Conservation (phyloP, 768 basidiomycete species). For the Heimioporus sp. region DNA sequence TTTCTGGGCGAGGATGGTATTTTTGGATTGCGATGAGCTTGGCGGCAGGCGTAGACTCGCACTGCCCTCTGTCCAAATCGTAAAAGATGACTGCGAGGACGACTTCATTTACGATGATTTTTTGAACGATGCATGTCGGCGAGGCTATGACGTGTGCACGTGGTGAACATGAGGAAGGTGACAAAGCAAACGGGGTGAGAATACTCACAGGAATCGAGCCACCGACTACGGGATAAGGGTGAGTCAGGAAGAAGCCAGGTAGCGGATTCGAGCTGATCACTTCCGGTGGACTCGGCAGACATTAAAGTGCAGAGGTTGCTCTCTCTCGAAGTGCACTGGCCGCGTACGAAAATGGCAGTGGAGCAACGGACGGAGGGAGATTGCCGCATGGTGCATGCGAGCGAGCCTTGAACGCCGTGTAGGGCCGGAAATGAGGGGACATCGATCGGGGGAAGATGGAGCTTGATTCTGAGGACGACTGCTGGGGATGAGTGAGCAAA, state of each 20-base stretch:
- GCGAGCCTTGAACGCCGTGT: constrained; percentile 60
- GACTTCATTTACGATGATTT: constrained; percentile 64
- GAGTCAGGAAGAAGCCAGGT: constrained; percentile 68
- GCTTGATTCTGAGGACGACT: constrained; percentile 53
- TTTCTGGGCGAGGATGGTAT: constrained; percentile 32
- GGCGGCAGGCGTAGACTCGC: constrained; percentile 53
- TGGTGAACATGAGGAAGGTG: constrained; percentile 26
- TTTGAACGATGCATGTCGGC: constrained; percentile 63
- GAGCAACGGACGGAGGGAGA: constrained; percentile 55
- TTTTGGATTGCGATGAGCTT: constrained; percentile 55
- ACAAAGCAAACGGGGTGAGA: constrained; percentile 1
- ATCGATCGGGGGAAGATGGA: constrained; percentile 56
- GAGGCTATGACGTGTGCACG: constrained; percentile 38
- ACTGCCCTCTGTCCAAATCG: constrained; percentile 59
- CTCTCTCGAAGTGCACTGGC: constrained; percentile 53
- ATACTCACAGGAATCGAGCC: constrained; percentile 65
- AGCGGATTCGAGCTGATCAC: constrained; percentile 45
- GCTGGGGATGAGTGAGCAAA: constrained; percentile 37
- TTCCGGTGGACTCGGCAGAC: constrained; percentile 46
- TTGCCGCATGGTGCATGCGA: constrained; percentile 57
- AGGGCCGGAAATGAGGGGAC: constrained; percentile 51
- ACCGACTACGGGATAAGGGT: constrained; percentile 60
- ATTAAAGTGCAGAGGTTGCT: constrained; percentile 36
- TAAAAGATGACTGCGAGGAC: constrained; percentile 65
- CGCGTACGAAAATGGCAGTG: constrained; percentile 56